Evolutionary conservation across 2,329 filamentous ascomycete genomes (phyloP).

Genomic region (Boeremia lycopersici): DNA sequence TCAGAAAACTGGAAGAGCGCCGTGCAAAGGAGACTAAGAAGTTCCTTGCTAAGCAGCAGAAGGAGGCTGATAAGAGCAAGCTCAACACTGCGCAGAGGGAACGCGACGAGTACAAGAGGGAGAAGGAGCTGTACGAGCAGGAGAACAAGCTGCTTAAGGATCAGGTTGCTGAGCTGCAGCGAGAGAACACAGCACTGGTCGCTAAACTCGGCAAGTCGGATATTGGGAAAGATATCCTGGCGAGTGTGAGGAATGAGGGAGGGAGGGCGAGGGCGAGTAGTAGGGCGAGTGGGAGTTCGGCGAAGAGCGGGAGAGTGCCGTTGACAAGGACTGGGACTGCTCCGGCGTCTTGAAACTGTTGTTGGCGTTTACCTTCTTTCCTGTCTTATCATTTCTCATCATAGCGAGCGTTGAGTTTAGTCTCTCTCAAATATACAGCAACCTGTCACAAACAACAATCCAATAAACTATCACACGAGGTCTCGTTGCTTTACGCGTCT

Average conservation of each 20-base stretch:
- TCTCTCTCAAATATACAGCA: neutral
- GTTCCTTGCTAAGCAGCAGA: slow-evolving; percentile 66
- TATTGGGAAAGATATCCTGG: slow-evolving; percentile 40
- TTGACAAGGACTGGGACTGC: slow-evolving; percentile 21
- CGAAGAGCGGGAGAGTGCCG: slow-evolving; percentile 20
- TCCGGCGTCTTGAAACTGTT: neutral
- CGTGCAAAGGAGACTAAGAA: slow-evolving; percentile 68
- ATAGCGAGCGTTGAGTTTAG: neutral
- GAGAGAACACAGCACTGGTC: slow-evolving; percentile 62
- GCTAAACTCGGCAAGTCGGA: slow-evolving; percentile 51
- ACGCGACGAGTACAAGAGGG: slow-evolving; percentile 52
- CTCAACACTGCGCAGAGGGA: slow-evolving; percentile 56
- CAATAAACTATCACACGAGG: neutral
- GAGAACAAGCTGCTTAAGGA: slow-evolving; percentile 58
- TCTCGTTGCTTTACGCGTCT: neutral
- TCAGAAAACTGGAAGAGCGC: slow-evolving; percentile 70
- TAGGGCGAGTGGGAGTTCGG: slow-evolving; percentile 31
- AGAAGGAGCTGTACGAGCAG: slow-evolving; percentile 54
- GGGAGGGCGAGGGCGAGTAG: slow-evolving; percentile 35
- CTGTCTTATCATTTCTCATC: too few species aligned
- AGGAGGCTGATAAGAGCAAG: slow-evolving; percentile 62
- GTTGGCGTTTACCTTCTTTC: neutral
- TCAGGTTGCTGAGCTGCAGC: slow-evolving; percentile 62
- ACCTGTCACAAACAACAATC: neutral
- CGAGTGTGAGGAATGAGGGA: slow-evolving; percentile 35